These are phyloP conservation scores for Candida sakaeoensis DNA, from an alignment of 805 yeast species.

Conservation along the genomic window DNA sequence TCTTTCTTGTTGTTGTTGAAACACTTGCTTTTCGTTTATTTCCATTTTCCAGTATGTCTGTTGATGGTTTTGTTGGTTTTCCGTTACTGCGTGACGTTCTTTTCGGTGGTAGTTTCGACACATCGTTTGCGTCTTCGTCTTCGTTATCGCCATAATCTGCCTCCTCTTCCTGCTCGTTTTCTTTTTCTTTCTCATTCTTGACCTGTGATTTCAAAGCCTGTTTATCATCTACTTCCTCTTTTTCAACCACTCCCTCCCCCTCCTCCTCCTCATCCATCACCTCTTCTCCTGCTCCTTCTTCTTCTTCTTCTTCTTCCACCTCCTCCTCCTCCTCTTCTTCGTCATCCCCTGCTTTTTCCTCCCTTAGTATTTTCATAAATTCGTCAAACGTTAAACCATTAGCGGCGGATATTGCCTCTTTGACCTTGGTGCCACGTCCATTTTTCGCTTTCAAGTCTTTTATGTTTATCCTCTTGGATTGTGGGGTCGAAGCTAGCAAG, in stretches of 20 bases:
- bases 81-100: constrained; percentile 3
- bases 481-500: constrained; percentile 13
- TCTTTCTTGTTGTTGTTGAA: constrained; percentile 2
- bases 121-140: constrained; percentile 13
- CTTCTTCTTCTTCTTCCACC: constrained; percentile 12
- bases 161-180: constrained; percentile 13
- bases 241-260: too few relatives aligned
- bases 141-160: constrained; percentile 9
- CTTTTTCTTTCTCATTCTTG: constrained; percentile 13
- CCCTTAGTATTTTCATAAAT: constrained; percentile 25
- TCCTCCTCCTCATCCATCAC: too few relatives aligned
- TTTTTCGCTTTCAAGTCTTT: constrained; percentile 18
- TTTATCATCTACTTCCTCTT: too few relatives aligned
- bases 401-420: constrained; percentile 38
- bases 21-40: constrained; percentile 4
- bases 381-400: constrained; percentile 32
- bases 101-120: constrained; percentile 4
- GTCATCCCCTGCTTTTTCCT: constrained; percentile 14
- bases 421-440: constrained; percentile 14
- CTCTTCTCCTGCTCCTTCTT: too few relatives aligned
- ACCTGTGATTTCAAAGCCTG: constrained; percentile 12
- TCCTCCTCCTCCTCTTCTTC: constrained; percentile 12
- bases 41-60: neutral
- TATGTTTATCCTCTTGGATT: constrained; percentile 10
- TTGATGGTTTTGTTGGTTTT: neutral